Base-by-base conservation (phyloP, 805 yeast species). In the Spencermartinsiella europaea region DNA sequence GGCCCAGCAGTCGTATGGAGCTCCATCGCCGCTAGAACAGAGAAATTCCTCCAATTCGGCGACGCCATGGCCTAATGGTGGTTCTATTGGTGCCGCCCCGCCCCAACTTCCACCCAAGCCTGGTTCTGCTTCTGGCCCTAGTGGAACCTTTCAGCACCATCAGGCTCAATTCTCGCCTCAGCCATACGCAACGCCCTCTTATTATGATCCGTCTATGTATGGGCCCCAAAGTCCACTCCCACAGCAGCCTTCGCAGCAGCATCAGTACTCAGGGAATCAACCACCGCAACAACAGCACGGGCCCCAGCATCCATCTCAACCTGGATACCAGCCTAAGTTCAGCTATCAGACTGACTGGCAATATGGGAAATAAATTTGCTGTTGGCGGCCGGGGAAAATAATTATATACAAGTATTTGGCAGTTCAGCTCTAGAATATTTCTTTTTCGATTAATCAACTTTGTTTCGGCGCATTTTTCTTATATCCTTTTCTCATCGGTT, bases 121-220 rank as follows among this genome's bases (percentile, higher is more conserved):
- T 2, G 48, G 57, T 10, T 38, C 34, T 12, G 16, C 37, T 5
- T n/a, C 15, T n/a, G 34, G 34, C 12, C n/a, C 34, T 46, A 10
- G 43, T 7, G 42, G 44, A 20, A 38, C 48, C 20, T 44, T 47
- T 1, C 47, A 51, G 19, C 55, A 49, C 12, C 40, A 48, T 21
- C 48, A 34, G 12, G 40, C 50, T 25, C 51, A 50, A 35, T 33
- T 16, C 20, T 28, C 46, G 5, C 46, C 45, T 14, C 48, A 49
- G 5, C 47, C 51, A 5, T 55, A 50, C 38, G 39, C 45, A 3
- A 39, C 41, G 28, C 78, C 77, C 1, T 73, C 77, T 0, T 67
- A 71, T 2, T 73, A 73, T 54, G 69, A 70, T 52, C 75, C 77
- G 1, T 65, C 72, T 47, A 69, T 73, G 71, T 74, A 74, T 51